phyloP scores from a whole-genome alignment of 2,329 filamentous ascomycete species.

The Amylocarpus encephaloides region DNA sequence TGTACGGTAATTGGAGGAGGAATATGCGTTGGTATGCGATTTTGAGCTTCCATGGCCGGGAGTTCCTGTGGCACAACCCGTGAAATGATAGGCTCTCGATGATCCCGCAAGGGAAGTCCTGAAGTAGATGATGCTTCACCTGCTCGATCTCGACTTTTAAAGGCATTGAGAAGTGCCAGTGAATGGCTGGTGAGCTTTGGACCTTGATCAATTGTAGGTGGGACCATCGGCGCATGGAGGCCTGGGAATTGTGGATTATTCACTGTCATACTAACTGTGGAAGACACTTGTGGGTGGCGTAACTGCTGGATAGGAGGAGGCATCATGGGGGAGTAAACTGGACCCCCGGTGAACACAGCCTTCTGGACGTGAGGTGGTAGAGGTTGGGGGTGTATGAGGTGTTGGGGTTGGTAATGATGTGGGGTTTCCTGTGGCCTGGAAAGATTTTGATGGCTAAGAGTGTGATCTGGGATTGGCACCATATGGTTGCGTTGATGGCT shows the following conservation, averaged over 20 bases:
- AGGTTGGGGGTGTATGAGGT: slow-evolving; percentile 32
- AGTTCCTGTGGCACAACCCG: slow-evolving; percentile 25
- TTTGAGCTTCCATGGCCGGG: slow-evolving; percentile 23
- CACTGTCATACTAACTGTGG: slow-evolving; percentile 9
- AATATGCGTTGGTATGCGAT: background rate
- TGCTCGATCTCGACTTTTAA: slow-evolving; percentile 32
- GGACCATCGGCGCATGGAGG: slow-evolving; percentile 25
- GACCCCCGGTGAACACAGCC: slow-evolving; percentile 40
- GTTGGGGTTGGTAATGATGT: slow-evolving; percentile 28
- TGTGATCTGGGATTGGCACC: slow-evolving; percentile 7
- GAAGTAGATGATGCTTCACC: slow-evolving; percentile 6
- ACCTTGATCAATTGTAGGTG: slow-evolving; percentile 18
- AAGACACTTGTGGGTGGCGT: slow-evolving; percentile 6
- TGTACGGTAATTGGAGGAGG: slow-evolving; percentile 7
- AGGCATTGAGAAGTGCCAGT: slow-evolving; percentile 40
- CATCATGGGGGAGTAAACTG: slow-evolving; percentile 28
- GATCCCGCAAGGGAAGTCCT: slow-evolving; percentile 17
- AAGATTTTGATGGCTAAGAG: slow-evolving; percentile 9
- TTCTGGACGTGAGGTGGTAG: slow-evolving; percentile 49
- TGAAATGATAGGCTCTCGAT: slow-evolving; percentile 2
- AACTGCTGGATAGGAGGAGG: slow-evolving; percentile 28
- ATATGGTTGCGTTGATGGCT: background rate
- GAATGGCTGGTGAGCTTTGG: slow-evolving; percentile 38
- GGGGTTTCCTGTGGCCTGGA: slow-evolving; percentile 21
- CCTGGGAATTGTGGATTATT: slow-evolving; percentile 25